phyloP scores from a whole-genome alignment of 2,329 filamentous ascomycete genomes.

The Beauveria pseudobassiana region DNA sequence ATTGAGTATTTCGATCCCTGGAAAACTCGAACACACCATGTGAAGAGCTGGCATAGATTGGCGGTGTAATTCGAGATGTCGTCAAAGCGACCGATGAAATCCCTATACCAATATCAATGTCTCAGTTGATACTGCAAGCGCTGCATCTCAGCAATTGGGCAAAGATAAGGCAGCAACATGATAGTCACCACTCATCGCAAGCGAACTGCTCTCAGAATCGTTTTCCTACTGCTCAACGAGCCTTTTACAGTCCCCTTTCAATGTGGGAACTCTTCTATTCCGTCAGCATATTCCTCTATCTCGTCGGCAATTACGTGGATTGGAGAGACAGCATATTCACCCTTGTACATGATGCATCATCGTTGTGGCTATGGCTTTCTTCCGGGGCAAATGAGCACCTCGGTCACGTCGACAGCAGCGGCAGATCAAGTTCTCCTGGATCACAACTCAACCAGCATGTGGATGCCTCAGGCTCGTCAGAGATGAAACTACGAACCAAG shows the following conservation, averaged over 20 bases:
- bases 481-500: conserved; percentile 4
- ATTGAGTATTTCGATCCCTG: no score
- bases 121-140: background rate
- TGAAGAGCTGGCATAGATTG: background rate
- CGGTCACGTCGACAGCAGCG: background rate
- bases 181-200: background rate
- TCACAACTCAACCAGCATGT: background rate
- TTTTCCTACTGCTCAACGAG: background rate
- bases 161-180: background rate
- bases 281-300: conserved; percentile 4
- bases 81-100: background rate
- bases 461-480: conserved; percentile 1
- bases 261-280: conserved; percentile 9
- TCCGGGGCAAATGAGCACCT: background rate
- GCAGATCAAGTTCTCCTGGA: background rate
- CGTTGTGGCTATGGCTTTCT: conserved; percentile 1
- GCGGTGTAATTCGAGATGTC: background rate
- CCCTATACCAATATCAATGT: background rate
- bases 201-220: background rate
- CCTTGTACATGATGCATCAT: background rate
- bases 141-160: background rate
- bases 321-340: conserved; percentile 10
- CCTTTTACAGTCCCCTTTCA: no score
- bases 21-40: no score
- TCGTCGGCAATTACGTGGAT: conserved; percentile 7